phyloP scores from a whole-genome alignment of 768 basidiomycete genomes.

The Trametes elegans region DNA sequence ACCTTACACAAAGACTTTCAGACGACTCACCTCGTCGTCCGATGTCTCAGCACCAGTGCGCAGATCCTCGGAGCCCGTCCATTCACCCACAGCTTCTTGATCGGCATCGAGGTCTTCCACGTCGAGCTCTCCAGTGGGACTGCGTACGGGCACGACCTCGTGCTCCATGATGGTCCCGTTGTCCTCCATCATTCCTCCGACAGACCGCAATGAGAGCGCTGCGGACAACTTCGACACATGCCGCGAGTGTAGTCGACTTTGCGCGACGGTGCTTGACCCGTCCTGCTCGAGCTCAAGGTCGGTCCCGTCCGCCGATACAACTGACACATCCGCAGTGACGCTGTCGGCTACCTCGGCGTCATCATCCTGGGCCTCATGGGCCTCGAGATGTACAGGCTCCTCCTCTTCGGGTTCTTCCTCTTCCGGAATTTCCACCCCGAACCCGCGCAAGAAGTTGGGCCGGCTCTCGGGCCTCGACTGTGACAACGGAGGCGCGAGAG shows the following conservation, averaged over 20 bases:
- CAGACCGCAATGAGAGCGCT: conserved; percentile 63
- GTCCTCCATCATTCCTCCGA: conserved; percentile 42
- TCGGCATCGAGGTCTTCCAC: conserved; percentile 36
- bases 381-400: conserved; percentile 28
- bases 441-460: conserved; percentile 76
- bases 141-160: conserved; percentile 25
- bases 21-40: conserved; percentile 64
- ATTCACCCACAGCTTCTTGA: conserved; percentile 57
- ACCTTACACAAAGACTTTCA: conserved; percentile 1
- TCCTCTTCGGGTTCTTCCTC: conserved; percentile 70
- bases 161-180: conserved; percentile 16
- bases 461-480: conserved; percentile 50
- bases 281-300: conserved; percentile 35
- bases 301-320: conserved; percentile 18
- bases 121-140: conserved; percentile 32
- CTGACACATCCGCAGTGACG: conserved; percentile 19
- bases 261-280: conserved; percentile 44
- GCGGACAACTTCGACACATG: conserved; percentile 67
- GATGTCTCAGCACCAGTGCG: conserved; percentile 46
- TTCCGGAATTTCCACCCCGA: conserved; percentile 77
- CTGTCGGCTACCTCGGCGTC: conserved; percentile 38
- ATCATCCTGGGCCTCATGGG: too few relatives aligned
- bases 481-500: conserved; percentile 46
- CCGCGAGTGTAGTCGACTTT: conserved; percentile 60
- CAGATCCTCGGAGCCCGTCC: conserved; percentile 82